Percentiles rank a stretch among this genome's conserved stretches.
Conservation (phyloP, 2,329 filamentous ascomycete genomes). For the Aspergillus carbonarius region DNA sequence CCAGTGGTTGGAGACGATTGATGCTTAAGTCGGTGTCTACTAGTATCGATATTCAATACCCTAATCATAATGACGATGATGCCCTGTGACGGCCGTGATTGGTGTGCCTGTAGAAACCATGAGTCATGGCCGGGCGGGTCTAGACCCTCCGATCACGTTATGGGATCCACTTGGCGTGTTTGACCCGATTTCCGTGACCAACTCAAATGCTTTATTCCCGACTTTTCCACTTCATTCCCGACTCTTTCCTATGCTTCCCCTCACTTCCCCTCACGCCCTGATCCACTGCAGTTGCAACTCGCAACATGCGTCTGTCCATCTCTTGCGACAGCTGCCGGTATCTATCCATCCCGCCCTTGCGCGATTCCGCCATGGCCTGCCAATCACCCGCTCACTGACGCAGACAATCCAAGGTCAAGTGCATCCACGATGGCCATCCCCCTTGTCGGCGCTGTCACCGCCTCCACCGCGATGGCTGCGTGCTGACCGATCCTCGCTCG, state of each 20-base stretch:
- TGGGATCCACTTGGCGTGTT: neutral
- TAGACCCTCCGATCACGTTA: neutral
- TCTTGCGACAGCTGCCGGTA: slow-evolving; percentile 39
- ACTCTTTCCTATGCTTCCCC: neutral
- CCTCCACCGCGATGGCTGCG: slow-evolving; percentile 23
- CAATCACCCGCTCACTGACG: neutral
- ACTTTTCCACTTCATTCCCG: neutral
- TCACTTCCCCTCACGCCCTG: neutral
- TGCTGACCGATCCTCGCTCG: slow-evolving; percentile 32
- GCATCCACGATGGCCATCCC: slow-evolving; percentile 34
- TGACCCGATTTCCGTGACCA: neutral
- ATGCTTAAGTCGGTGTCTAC: neutral
- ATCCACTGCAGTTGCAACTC: too few species aligned
- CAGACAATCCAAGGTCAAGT: slow-evolving; percentile 39
- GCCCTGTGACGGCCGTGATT: neutral
- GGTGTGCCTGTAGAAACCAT: neutral
- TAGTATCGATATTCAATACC: neutral
- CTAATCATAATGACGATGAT: neutral
- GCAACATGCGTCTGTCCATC: slow-evolving; percentile 34
- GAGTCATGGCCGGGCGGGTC: neutral
- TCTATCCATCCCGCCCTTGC: neutral
- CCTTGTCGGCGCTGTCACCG: slow-evolving; percentile 36
- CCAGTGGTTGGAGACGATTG: slow-evolving; percentile 1
- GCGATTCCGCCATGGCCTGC: neutral
- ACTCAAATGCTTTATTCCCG: neutral